These are phyloP conservation scores for Saccharomycopsis fermentans DNA, from an alignment of 805 yeast genomes.

Conservation along the genomic window DNA sequence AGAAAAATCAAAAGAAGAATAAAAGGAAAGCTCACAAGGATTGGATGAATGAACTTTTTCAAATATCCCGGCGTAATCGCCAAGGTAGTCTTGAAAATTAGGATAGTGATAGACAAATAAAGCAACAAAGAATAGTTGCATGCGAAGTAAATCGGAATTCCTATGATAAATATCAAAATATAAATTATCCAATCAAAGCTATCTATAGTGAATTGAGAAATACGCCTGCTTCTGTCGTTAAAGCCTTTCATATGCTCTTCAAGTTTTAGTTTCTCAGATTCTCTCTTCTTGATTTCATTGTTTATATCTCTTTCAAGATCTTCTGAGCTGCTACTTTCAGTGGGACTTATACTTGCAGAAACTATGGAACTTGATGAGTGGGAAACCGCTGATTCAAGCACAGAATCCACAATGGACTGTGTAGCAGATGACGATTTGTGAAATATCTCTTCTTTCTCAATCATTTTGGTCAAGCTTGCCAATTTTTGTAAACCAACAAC, in stretches of 20 bases:
- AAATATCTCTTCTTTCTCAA: slow-evolving; percentile 26
- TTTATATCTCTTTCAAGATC: slow-evolving; percentile 2
- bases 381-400: neutral
- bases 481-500: slow-evolving; percentile 32
- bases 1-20: slow-evolving; percentile 56
- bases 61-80: slow-evolving; percentile 36
- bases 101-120: slow-evolving; percentile 50
- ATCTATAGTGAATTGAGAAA: slow-evolving; percentile 30
- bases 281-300: slow-evolving; percentile 12
- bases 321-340: neutral
- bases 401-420: neutral
- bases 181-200: slow-evolving; percentile 51
- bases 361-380: neutral
- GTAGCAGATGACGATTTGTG: neutral
- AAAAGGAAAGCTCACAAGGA: slow-evolving; percentile 52
- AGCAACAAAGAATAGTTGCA: slow-evolving; percentile 49
- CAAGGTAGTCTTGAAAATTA: slow-evolving; percentile 42
- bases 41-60: slow-evolving; percentile 57
- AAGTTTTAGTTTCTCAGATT: slow-evolving; percentile 12
- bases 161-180: slow-evolving; percentile 36
- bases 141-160: slow-evolving; percentile 52
- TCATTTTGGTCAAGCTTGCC: slow-evolving; percentile 19
- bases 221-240: slow-evolving; percentile 21
- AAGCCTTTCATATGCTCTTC: slow-evolving; percentile 13
- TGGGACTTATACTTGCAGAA: neutral